Percentiles rank a stretch among this genome's conserved stretches.
phyloP scores from a whole-genome alignment of 2,329 filamentous ascomycete species.

The Colletotrichum musicola region DNA sequence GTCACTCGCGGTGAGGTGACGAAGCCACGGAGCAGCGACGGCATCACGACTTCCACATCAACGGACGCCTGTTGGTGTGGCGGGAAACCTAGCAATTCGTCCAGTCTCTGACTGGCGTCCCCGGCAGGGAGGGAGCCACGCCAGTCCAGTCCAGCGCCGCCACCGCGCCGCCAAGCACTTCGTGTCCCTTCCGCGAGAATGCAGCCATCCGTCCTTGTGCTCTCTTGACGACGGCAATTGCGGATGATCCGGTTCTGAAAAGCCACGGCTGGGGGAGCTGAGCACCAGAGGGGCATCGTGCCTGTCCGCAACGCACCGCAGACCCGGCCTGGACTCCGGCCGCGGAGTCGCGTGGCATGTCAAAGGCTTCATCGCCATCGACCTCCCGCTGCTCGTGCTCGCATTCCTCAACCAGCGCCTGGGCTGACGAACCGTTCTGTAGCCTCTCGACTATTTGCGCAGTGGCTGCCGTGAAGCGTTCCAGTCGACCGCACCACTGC shows the following conservation, averaged over 20 bases:
- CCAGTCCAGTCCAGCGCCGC: background rate
- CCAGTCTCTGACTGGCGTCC: too few species aligned
- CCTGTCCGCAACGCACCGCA: background rate
- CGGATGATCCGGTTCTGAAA: background rate
- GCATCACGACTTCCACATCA: background rate
- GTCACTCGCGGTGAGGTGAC: background rate
- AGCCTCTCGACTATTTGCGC: background rate
- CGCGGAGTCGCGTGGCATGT: background rate
- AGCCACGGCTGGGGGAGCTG: background rate
- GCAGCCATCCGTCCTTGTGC: background rate
- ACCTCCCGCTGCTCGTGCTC: background rate
- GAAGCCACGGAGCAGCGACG: background rate
- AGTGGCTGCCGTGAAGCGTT: background rate
- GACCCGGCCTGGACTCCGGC: background rate
- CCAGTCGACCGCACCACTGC: background rate
- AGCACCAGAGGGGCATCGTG: background rate
- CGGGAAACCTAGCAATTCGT: too few species aligned
- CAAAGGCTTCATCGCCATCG: background rate
- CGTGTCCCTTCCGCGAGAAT: background rate
- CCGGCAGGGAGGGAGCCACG: too few species aligned
- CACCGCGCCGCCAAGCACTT: background rate
- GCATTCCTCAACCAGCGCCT: background rate
- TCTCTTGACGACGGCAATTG: background rate
- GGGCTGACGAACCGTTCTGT: background rate
- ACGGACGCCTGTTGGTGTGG: too few species aligned